Evolutionary conservation across 2,329 filamentous ascomycete species (phyloP).

Genomic region (Orbilia blumenaviensis): DNA sequence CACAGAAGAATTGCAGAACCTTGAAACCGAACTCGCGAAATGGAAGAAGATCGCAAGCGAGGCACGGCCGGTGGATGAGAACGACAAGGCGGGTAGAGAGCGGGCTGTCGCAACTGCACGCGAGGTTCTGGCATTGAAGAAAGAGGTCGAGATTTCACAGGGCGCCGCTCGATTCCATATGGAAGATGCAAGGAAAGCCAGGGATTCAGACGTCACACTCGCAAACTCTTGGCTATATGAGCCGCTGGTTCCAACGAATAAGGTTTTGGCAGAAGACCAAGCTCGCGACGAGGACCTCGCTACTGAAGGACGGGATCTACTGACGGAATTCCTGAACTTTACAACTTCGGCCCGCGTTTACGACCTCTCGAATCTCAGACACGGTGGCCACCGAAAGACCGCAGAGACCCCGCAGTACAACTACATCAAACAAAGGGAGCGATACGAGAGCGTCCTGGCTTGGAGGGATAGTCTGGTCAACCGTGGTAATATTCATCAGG

Average conservation of each 20-base stretch:
- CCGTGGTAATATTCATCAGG: constrained; percentile 43
- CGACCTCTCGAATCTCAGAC: constrained; percentile 68
- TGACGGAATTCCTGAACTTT: constrained; percentile 73
- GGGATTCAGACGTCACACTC: constrained; percentile 69
- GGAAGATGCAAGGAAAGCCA: constrained; percentile 68
- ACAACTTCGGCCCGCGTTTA: constrained; percentile 68
- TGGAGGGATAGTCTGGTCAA: constrained; percentile 59
- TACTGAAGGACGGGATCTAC: constrained; percentile 71
- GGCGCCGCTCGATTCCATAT: constrained; percentile 74
- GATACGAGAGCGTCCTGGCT: constrained; percentile 66
- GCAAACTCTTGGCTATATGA: constrained; percentile 72
- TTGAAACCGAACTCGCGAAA: constrained; percentile 74
- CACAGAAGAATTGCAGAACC: constrained; percentile 71
- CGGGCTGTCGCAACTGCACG: constrained; percentile 74
- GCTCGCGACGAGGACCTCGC: constrained; percentile 66
- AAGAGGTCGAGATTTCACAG: constrained; percentile 73
- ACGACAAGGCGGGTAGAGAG: constrained; percentile 70
- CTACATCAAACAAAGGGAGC: constrained; percentile 72
- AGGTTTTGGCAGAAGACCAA: constrained; percentile 59
- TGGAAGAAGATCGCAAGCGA: constrained; percentile 77
- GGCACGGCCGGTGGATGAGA: constrained; percentile 67
- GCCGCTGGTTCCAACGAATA: constrained; percentile 66
- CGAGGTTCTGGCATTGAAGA: constrained; percentile 76
- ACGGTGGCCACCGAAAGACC: constrained; percentile 74
- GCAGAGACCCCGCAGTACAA: constrained; percentile 73